A percentile compares a stretch with the other conserved stretches of the same genome.
Evolutionary conservation across 192 early-diverging fungal genomes (phyloP).

Genomic region (Entomortierella beljakovae): DNA sequence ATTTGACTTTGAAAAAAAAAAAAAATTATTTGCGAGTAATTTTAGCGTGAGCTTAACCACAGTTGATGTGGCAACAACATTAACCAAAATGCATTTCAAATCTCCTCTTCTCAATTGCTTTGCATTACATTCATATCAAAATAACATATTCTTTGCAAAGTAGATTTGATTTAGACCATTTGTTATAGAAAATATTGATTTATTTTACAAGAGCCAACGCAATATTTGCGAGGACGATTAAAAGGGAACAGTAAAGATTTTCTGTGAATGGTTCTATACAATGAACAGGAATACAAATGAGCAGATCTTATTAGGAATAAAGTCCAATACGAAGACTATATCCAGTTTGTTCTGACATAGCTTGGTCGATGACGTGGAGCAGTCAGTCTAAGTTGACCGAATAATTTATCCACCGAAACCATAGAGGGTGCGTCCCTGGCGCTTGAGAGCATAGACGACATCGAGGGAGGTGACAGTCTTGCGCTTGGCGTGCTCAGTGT

Average conservation of each 20-base stretch:
- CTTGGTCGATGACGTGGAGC: neutral
- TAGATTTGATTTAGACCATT: too few relatives aligned
- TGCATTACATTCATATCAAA: too few relatives aligned
- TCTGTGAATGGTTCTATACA: slow-evolving; percentile 30
- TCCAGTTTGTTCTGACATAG: slow-evolving; percentile 1
- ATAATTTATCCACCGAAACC: slow-evolving; percentile 67
- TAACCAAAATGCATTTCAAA: too few relatives aligned
- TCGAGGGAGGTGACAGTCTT: slow-evolving; percentile 99
- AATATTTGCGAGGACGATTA: slow-evolving; percentile 31
- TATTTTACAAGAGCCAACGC: slow-evolving; percentile 49
- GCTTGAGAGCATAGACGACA: slow-evolving; percentile 98
- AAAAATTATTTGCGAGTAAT: too few relatives aligned
- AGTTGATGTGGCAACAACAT: too few relatives aligned
- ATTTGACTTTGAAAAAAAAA: too few relatives aligned
- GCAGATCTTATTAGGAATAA: slow-evolving; percentile 2
- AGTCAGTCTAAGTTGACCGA: neutral
- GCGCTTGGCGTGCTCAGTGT: slow-evolving; percentile 99
- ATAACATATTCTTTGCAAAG: too few relatives aligned
- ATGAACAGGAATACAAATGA: slow-evolving; percentile 25
- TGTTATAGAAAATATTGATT: slow-evolving; percentile 11
- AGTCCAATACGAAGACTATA: neutral
- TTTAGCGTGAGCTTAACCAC: too few relatives aligned
- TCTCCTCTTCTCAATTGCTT: too few relatives aligned
- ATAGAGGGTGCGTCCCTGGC: slow-evolving; percentile 95
- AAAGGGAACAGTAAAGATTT: neutral